phyloP scores from a whole-genome alignment of 768 basidiomycete genomes.

The Mrakia hoshinonis region DNA sequence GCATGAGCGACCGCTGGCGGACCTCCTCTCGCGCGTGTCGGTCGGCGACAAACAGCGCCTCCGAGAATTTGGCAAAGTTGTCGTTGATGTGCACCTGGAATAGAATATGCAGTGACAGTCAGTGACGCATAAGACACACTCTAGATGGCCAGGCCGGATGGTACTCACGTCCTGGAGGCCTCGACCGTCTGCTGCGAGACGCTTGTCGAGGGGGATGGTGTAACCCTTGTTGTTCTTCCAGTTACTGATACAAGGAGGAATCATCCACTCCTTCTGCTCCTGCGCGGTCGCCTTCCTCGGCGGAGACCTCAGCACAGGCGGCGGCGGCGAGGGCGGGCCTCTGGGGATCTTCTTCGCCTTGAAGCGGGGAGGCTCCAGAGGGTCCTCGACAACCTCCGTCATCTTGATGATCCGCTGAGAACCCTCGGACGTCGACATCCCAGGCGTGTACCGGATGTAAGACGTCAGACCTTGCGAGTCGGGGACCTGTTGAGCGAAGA shows the following conservation, averaged over 20 bases:
- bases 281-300: constrained; percentile 91
- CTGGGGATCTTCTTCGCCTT: constrained; percentile 98
- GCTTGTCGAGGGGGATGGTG: constrained; percentile 95
- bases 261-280: constrained; percentile 99
- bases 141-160: neutral
- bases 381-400: constrained; percentile 96
- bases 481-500: constrained; percentile 52
- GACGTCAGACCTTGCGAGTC: constrained; percentile 71
- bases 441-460: constrained; percentile 91
- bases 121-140: neutral
- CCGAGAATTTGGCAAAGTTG: constrained; percentile 97
- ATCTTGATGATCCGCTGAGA: constrained; percentile 96
- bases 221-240: constrained; percentile 99
- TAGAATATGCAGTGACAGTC: neutral
- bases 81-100: constrained; percentile 91
- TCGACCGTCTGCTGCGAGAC: constrained; percentile 93
- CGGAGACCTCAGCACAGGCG: constrained; percentile 87
- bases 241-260: constrained; percentile 97
- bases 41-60: constrained; percentile 89
- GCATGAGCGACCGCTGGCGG: constrained; percentile 90
- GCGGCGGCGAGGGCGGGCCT: constrained; percentile 91
- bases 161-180: constrained; percentile 86
- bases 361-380: constrained; percentile 90
- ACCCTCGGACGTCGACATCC: constrained; percentile 49
- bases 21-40: constrained; percentile 97